Evolutionary conservation across 1,139 yeast genomes (phyloP).

Genomic region (Saccharomyces hybrid): DNA sequence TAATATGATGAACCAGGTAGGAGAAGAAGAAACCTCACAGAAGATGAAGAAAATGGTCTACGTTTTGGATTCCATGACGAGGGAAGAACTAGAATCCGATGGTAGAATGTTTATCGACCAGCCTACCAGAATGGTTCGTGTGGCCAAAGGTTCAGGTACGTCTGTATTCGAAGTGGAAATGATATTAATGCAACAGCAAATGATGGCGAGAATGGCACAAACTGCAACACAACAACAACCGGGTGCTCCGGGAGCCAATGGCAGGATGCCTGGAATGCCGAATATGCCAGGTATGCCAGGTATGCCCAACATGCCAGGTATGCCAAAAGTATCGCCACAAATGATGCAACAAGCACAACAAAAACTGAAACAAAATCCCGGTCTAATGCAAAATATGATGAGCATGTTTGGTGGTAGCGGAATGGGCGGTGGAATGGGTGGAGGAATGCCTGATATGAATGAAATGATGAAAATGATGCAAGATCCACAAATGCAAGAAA

Average conservation of each 20-base stretch:
- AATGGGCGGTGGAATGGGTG: constrained; percentile 41
- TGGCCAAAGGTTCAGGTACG: constrained; percentile 96
- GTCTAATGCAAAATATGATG: constrained; percentile 53
- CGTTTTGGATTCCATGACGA: constrained; percentile 95
- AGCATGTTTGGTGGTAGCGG: constrained; percentile 42
- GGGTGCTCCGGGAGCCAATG: not conserved
- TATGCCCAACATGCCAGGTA: constrained; percentile 34
- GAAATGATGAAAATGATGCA: constrained; percentile 54
- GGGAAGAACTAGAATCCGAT: constrained; percentile 82
- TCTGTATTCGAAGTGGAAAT: constrained; percentile 90
- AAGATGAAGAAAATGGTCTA: constrained; percentile 83
- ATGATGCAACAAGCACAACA: constrained; percentile 41
- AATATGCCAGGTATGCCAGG: constrained; percentile 38
- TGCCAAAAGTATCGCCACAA: constrained; percentile 33
- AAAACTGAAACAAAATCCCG: constrained; percentile 58
- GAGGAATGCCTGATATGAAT: constrained; percentile 41
- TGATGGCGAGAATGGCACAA: constrained; percentile 93
- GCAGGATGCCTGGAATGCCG: constrained; percentile 33
- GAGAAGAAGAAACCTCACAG: constrained; percentile 82
- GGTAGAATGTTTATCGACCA: constrained; percentile 74
- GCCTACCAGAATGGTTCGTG: constrained; percentile 81
- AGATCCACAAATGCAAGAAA: constrained; percentile 69
- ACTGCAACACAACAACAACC: constrained; percentile 37
- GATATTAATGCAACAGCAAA: constrained; percentile 82
- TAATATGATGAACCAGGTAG: constrained; percentile 77